A percentile compares a stretch with the other conserved stretches of the same genome.
These are phyloP conservation scores for Thraustochytrium sp. DNA, from an alignment of 352 stramenopile genomes.

Conservation along the genomic window DNA sequence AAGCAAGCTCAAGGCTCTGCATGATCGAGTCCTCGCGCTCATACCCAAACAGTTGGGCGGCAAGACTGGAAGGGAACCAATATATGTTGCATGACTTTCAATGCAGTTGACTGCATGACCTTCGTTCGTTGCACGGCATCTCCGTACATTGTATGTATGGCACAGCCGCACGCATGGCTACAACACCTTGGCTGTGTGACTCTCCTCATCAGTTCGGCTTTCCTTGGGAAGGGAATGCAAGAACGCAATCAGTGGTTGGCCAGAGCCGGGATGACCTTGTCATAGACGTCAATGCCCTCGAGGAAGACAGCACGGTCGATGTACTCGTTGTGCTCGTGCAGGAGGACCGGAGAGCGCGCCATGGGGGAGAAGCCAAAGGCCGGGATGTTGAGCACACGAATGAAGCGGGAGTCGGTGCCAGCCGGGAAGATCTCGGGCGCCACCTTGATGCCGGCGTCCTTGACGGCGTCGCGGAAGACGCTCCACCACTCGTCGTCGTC, in stretches of 20 bases:
- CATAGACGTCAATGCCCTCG: constrained; percentile 81
- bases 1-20: too few species aligned
- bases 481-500: constrained; percentile 31
- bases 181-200: too few species aligned
- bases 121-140: too few species aligned
- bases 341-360: constrained; percentile 82
- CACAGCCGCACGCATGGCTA: too few species aligned
- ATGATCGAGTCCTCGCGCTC: too few species aligned
- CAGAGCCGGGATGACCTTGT: constrained; percentile 58
- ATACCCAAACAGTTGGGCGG: too few species aligned
- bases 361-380: constrained; percentile 89
- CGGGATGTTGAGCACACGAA: constrained; percentile 77
- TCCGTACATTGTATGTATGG: too few species aligned
- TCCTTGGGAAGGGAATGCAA: not conserved
- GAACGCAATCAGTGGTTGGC: constrained; percentile 22
- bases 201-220: too few species aligned
- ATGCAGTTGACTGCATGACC: too few species aligned
- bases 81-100: too few species aligned
- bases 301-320: constrained; percentile 82
- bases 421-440: constrained; percentile 87
- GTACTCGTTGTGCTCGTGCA: constrained; percentile 93
- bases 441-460: constrained; percentile 36
- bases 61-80: too few species aligned
- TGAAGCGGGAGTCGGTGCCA: constrained; percentile 84
- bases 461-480: constrained; percentile 22